Conservation (phyloP, 305 asterid species). For the Fraxinus ornus region DNA sequence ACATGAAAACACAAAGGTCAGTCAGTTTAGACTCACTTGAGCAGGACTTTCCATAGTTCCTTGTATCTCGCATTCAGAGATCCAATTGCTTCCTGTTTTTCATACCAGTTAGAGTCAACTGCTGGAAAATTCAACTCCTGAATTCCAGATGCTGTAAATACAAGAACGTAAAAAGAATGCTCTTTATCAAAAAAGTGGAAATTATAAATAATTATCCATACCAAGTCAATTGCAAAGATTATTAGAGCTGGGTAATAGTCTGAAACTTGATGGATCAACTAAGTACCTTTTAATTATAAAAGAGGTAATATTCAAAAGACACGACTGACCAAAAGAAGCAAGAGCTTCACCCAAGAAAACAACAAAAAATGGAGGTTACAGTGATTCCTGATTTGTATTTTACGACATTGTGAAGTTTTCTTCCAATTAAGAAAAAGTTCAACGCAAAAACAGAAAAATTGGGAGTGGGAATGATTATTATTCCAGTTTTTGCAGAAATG, state of each 20-base stretch:
- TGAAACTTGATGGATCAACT: slow-evolving; percentile 8
- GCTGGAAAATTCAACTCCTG: slow-evolving; percentile 58
- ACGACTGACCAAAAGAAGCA: not conserved
- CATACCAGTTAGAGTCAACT: slow-evolving; percentile 58
- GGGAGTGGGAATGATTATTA: not conserved
- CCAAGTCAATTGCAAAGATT: slow-evolving; percentile 12
- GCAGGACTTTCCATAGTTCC: slow-evolving; percentile 57
- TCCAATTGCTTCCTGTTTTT: slow-evolving; percentile 71
- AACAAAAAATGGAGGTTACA: not conserved
- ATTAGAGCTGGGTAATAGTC: not conserved
- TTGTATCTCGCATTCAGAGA: slow-evolving; percentile 69
- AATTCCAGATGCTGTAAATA: slow-evolving; percentile 41
- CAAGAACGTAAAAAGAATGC: not conserved
- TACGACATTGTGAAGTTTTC: not conserved
- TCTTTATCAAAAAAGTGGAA: slow-evolving; percentile 13
- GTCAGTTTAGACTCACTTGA: slow-evolving; percentile 57
- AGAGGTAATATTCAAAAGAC: slow-evolving; percentile 13
- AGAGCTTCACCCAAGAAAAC: not conserved
- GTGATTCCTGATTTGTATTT: not conserved
- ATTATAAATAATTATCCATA: slow-evolving; percentile 22
- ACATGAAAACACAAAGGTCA: slow-evolving; percentile 19
- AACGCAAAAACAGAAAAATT: not conserved
- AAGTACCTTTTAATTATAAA: not conserved
- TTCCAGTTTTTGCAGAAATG: not conserved
- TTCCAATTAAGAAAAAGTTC: not conserved